Percentiles rank a stretch among this genome's conserved stretches.
phyloP scores from a whole-genome alignment of 129 eudicot genomes.

The Sambucus nigra region DNA sequence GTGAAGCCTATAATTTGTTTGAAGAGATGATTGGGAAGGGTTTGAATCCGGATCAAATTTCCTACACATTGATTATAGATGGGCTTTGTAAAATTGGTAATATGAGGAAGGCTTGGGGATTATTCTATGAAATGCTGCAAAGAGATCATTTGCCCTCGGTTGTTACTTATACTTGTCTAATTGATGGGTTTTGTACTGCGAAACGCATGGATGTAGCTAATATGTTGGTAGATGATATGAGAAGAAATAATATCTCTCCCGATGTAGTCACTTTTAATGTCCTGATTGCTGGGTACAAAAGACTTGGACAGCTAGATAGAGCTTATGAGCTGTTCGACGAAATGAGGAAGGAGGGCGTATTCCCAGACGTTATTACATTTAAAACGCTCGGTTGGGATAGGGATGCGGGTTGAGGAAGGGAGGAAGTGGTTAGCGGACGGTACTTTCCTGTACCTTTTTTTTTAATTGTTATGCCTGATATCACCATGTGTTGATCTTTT shows the following conservation, averaged over 20 bases:
- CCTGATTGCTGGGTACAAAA: conserved; percentile 21
- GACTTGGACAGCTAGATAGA: conserved; percentile 13
- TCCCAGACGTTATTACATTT: conserved; percentile 10
- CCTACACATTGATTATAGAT: conserved; percentile 28
- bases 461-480: not conserved
- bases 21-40: conserved; percentile 20
- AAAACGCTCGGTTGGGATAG: conserved; percentile 7
- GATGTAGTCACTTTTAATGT: conserved; percentile 16
- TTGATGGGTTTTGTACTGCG: conserved; percentile 28
- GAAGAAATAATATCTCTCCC: conserved; percentile 15
- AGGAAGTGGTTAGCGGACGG: not conserved
- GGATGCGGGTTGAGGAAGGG: not conserved
- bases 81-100: conserved; percentile 25
- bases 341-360: conserved; percentile 19
- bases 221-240: conserved; percentile 23
- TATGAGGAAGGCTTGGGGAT: conserved; percentile 20
- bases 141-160: conserved; percentile 24
- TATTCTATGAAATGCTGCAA: conserved; percentile 23
- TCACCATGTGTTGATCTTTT: not conserved
- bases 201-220: conserved; percentile 20
- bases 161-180: conserved; percentile 43
- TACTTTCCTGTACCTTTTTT: not conserved
- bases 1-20: conserved; percentile 23
- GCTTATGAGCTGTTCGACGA: conserved; percentile 17
- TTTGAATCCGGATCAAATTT: conserved; percentile 17